Conservation (phyloP, 495 filamentous ascomycete species). For the Penicillium ochrochloron region DNA sequence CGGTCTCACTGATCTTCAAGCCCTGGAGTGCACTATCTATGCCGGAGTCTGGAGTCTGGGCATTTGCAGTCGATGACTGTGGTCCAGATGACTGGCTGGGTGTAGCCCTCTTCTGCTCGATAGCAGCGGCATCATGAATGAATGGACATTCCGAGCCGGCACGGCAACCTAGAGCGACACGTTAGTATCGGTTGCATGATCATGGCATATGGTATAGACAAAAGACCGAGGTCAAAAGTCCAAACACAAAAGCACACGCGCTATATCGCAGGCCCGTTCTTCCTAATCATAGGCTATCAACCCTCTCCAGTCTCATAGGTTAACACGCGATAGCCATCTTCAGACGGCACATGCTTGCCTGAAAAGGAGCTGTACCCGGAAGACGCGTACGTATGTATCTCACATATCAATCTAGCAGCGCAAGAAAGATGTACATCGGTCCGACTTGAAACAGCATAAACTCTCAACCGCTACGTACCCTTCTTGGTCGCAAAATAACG, state of each 20-base stretch:
- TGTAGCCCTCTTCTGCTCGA: constrained; percentile 14
- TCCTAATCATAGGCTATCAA: background rate
- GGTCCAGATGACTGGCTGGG: constrained; percentile 18
- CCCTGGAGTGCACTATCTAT: constrained; percentile 19
- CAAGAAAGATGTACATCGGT: background rate
- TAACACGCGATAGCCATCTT: background rate
- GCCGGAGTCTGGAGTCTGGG: constrained; percentile 12
- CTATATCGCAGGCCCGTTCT: background rate
- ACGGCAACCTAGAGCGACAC: constrained; percentile 43
- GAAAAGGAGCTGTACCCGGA: background rate
- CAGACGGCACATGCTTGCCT: background rate
- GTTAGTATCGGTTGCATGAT: constrained; percentile 25
- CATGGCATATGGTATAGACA: background rate
- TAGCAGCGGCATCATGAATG: constrained; percentile 38
- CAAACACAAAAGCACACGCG: background rate
- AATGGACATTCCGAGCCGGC: constrained; percentile 47
- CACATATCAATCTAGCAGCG: background rate
- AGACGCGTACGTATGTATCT: background rate
- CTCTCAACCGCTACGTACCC: constrained; percentile 24
- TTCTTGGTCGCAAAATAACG: constrained; percentile 36
- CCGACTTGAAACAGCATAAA: constrained; percentile 19
- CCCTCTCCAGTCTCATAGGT: background rate
- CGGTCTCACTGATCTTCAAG: constrained; percentile 16
- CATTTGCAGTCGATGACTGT: constrained; percentile 9
- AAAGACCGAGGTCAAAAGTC: background rate